Evolutionary conservation across 345 rosid genomes (phyloP), one percentile per base, ranked within the genome.

Genomic region (Alliaria petiolata): DNA sequence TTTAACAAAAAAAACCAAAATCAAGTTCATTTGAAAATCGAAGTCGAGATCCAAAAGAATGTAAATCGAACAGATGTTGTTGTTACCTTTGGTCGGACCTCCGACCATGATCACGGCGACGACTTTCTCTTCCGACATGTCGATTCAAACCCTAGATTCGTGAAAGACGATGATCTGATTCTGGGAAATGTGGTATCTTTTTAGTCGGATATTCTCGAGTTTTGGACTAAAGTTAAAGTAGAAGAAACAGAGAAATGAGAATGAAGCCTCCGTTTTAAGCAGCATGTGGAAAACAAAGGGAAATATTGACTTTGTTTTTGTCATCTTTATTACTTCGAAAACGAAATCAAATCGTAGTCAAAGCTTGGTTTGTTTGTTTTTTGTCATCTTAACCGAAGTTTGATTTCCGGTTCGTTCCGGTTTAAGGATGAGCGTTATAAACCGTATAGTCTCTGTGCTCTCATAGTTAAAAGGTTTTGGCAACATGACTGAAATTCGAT

Each of bases 21-120:
- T 49, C 12, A 58, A 14, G 8, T 5, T 28, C 50, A 49, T 38
- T 5, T 10, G 31, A 26, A 42, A 66, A 3, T 6, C 8, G 7
- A 36, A 53, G 9, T 44, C 7, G 65, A 69, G 64, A 62, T 19
- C 52, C 36, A 54, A 31, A 35, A 38, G 34, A 54, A 49, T 39
- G 2, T 26, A 10, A 68, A 51, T 69, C 8, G 38, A 43, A 28
- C 22, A 34, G 9, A 46, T 39, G 16, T 43, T 43, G 9, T 22
- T 40, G 25, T 22, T 49, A 86, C 97, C 95, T 91, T 87, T 89
- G 38, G 97, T 89, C 50, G 97, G 95, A 13, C 97, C 95, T 55
- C 97, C 97, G 20, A 90, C 97, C 92, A 90, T 84, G 77, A 90
- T 90, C 73, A 90, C 95, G 56, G 92, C 97, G 54, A 86, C 89